Conservation (phyloP, 345 rosid genomes). For the Salix viminalis region DNA sequence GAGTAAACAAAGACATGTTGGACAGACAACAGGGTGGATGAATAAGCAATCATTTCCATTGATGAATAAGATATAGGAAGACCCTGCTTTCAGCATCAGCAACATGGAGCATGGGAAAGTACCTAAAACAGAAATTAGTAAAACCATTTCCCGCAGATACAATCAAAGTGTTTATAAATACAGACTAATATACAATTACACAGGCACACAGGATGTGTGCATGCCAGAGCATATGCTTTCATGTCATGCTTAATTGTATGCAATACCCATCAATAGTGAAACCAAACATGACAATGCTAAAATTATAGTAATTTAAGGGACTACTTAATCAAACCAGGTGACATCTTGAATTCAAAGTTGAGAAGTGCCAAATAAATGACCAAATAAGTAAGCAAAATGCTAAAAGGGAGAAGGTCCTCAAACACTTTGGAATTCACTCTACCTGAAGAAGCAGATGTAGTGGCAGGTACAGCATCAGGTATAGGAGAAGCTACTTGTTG, state of each 20-base stretch:
- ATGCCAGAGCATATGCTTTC: not conserved
- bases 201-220: not conserved
- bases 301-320: not conserved
- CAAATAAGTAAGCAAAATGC: not conserved
- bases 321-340: not conserved
- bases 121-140: not conserved
- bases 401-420: conserved; percentile 8
- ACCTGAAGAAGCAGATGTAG: conserved; percentile 59
- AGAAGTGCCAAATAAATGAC: not conserved
- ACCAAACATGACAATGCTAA: not conserved
- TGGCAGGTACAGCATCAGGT: conserved; percentile 27
- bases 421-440: conserved; percentile 8
- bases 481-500: conserved; percentile 55
- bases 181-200: not conserved
- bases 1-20: not conserved
- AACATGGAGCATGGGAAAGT: not conserved
- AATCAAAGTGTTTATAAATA: not conserved
- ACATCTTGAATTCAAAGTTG: not conserved
- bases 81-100: not conserved
- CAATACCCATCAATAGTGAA: not conserved
- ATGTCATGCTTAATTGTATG: not conserved
- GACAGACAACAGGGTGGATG: not conserved
- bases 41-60: not conserved
- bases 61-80: conserved; percentile 1
- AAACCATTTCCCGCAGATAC: not conserved